Base-by-base conservation (phyloP, 2,329 filamentous ascomycete genomes). In the Leptographium lundbergii region DNA sequence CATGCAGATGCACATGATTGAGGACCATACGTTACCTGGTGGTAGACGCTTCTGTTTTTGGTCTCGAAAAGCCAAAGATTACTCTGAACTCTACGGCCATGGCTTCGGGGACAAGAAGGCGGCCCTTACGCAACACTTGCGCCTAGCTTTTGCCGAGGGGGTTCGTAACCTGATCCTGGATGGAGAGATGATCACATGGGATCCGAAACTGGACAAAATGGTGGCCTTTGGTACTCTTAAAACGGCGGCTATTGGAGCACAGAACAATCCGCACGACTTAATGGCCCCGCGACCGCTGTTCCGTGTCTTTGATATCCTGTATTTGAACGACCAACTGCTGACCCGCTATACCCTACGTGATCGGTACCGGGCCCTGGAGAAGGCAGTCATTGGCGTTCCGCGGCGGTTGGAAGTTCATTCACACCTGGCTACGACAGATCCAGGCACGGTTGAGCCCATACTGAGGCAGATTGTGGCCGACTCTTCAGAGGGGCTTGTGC, bases 141-240 rank as follows among this genome's bases (percentile, higher is more conserved):
- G 82, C 57, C 77, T 83, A 48, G 90, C 89, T 0, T 97, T 99
- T 69, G 77, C 84, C 2, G 75, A 83, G 0, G 85, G 86, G 1
- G 90, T 97, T 0, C 79, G 86, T 19, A 96, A 89, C 67, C 79
- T 96, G 63, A 96, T 99, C 56, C 78, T 99, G 0, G 94, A 99
- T 66, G 94, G 94, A 11, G 94, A 99, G 70, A 99, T 99, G 94
- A 91, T 99, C 60, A 96, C 91, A 0, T 99, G 94, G 94, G 90
- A 97, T 68, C 88, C 91, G 61, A 83, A 86, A 52, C 78, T 88
- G 56, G 88, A 96, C 72, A 87, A 87, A 59, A 88, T 94, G 57
- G 87, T 95, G 19, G 84, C 87, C 0, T 99, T 99, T 69, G 94
- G 94, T 9, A 95, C 89, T 0, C 78, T 99, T 55, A 99, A 99